Conservation (phyloP, 352 stramenopile species). For the Elongisporangium undulatum region DNA sequence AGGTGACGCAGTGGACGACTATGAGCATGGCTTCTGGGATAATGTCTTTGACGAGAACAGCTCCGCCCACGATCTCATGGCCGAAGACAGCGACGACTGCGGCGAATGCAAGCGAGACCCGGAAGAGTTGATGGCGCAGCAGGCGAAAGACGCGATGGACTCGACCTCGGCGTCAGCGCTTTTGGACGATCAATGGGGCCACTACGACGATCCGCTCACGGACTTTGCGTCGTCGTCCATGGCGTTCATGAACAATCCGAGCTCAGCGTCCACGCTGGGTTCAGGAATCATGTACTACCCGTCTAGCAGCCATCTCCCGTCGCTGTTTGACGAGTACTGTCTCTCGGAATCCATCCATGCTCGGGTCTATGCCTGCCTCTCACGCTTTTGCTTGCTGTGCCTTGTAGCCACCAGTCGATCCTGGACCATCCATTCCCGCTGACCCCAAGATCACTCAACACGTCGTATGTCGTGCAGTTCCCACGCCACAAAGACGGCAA, state of each 20-base stretch:
- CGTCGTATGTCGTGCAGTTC: constrained; percentile 26
- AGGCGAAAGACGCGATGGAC: background rate
- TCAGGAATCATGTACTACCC: constrained; percentile 14
- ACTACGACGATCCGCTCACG: constrained; percentile 25
- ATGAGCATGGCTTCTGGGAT: constrained; percentile 28
- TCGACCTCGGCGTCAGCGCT: constrained; percentile 13
- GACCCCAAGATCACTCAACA: background rate
- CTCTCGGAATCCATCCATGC: background rate
- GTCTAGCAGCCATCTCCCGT: constrained; percentile 10
- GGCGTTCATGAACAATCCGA: constrained; percentile 2
- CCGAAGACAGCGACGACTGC: constrained; percentile 22
- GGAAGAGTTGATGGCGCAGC: background rate
- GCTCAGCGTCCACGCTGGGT: constrained; percentile 3
- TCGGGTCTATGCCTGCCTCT: background rate
- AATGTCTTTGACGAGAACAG: constrained; percentile 28
- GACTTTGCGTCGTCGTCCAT: constrained; percentile 18
- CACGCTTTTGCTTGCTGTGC: background rate
- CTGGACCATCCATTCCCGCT: constrained; percentile 1
- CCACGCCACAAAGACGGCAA: constrained; percentile 21
- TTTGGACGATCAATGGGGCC: constrained; percentile 27
- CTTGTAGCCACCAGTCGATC: constrained; percentile 7
- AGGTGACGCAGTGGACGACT: constrained; percentile 8
- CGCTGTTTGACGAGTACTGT: constrained; percentile 27
- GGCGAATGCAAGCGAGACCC: constrained; percentile 7
- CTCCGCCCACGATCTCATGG: constrained; percentile 12